These are phyloP conservation scores for Exophiala bonariae DNA, from an alignment of 2,329 filamentous ascomycete genomes.

Conservation along the genomic window DNA sequence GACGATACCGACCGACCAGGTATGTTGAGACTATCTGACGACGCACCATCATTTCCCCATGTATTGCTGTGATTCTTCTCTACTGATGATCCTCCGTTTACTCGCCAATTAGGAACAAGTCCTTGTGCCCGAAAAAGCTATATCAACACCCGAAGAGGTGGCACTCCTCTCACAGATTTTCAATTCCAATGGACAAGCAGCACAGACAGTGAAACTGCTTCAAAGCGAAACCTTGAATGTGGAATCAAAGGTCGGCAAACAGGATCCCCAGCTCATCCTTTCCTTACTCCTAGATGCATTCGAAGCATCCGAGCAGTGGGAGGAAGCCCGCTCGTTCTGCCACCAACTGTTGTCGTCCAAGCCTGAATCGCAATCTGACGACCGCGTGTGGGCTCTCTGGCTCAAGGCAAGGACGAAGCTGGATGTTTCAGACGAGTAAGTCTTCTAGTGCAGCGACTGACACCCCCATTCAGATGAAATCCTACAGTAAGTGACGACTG, in stretches of 20 bases:
- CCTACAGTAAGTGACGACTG: too few species aligned
- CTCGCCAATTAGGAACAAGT: conserved; percentile 39
- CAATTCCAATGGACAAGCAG: conserved; percentile 39
- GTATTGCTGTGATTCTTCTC: neutral
- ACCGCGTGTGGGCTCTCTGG: conserved; percentile 47
- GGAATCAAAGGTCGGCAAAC: conserved; percentile 42
- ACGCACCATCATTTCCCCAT: too few species aligned
- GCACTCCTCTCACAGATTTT: conserved; percentile 46
- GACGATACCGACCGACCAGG: conserved; percentile 43
- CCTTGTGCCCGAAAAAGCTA: conserved; percentile 42
- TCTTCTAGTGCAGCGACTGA: too few species aligned
- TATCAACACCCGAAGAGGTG: conserved; percentile 49
- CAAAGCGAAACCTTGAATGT: conserved; percentile 43
- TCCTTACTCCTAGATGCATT: conserved; percentile 39
- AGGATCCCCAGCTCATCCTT: conserved; percentile 43
- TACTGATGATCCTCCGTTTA: neutral
- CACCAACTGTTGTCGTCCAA: conserved; percentile 34
- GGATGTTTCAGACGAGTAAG: too few species aligned
- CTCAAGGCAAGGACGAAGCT: conserved; percentile 25
- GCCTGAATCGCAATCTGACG: conserved; percentile 44
- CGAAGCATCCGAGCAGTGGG: conserved; percentile 39
- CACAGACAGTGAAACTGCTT: conserved; percentile 44
- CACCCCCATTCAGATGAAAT: too few species aligned
- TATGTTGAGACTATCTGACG: conserved; percentile 37
- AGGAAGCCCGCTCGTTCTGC: conserved; percentile 38